These are phyloP conservation scores for Pestalotiopsis sp. DNA, from an alignment of 2,329 filamentous ascomycete species.

Conservation along the genomic window DNA sequence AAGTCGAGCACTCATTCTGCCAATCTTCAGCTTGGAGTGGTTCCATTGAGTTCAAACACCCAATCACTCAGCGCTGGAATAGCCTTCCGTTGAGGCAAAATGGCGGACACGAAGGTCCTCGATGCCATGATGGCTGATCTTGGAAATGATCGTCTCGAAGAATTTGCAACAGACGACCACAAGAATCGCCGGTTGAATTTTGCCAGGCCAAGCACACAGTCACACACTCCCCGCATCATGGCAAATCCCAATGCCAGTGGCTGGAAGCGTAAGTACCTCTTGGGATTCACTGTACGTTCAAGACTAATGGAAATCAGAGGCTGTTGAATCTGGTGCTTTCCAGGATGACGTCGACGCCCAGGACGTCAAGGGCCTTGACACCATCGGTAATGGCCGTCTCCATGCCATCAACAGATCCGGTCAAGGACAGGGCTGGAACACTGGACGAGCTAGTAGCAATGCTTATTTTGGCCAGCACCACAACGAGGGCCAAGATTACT, in stretches of 20 bases:
- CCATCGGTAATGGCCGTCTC: constrained; percentile 3
- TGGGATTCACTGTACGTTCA: background rate
- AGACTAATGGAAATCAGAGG: background rate
- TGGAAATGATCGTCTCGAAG: constrained; percentile 4
- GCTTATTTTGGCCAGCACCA: background rate
- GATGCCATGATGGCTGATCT: constrained; percentile 13
- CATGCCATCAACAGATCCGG: background rate
- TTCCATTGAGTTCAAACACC: background rate
- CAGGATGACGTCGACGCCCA: background rate
- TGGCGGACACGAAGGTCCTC: constrained; percentile 16
- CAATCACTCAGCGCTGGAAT: background rate
- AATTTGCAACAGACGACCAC: background rate
- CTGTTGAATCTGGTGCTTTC: constrained; percentile 5
- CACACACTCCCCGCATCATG: background rate
- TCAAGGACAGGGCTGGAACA: background rate
- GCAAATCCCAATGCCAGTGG: background rate
- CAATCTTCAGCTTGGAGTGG: background rate
- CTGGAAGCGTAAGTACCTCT: constrained; percentile 4
- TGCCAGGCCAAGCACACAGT: background rate
- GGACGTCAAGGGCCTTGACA: constrained; percentile 2
- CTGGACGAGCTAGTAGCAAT: background rate
- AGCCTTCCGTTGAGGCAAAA: background rate
- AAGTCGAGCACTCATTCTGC: background rate
- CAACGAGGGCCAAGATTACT: background rate
- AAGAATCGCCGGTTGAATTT: background rate